Evolutionary conservation across 2,329 filamentous ascomycete genomes (phyloP).

Genomic region (Penicillium paneum): DNA sequence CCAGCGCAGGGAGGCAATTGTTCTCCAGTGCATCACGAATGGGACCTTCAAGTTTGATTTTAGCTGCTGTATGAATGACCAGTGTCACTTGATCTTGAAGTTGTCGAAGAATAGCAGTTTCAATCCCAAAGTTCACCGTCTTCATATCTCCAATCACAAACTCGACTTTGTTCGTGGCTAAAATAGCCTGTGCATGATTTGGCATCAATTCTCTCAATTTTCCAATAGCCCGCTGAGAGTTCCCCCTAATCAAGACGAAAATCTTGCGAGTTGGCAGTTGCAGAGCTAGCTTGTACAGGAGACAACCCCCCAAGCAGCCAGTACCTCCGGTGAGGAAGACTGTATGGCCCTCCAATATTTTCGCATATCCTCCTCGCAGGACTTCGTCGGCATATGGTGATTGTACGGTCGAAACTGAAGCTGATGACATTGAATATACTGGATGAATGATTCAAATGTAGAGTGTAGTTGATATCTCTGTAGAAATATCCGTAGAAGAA

Average conservation of each 20-base stretch:
- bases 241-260: conserved; percentile 28
- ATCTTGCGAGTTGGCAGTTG: conserved; percentile 34
- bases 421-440: conserved; percentile 8
- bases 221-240: conserved; percentile 22
- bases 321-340: conserved; percentile 33
- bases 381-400: conserved; percentile 18
- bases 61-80: conserved; percentile 34
- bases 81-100: conserved; percentile 32
- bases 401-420: conserved; percentile 1
- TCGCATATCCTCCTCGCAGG: conserved; percentile 26
- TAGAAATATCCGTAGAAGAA: neutral
- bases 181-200: conserved; percentile 25
- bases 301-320: conserved; percentile 33
- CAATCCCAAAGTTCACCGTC: conserved; percentile 26
- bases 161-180: conserved; percentile 26
- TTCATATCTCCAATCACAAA: conserved; percentile 32
- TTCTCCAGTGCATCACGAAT: conserved; percentile 29
- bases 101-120: conserved; percentile 10
- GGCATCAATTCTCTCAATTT: conserved; percentile 33
- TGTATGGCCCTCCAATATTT: conserved; percentile 24
- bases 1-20: conserved; percentile 33
- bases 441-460: too few relatives aligned
- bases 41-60: conserved; percentile 29
- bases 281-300: conserved; percentile 33
- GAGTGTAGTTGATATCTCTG: neutral